phyloP scores from a whole-genome alignment of 352 stramenopile species.

The Pythium vanterpoolii region DNA sequence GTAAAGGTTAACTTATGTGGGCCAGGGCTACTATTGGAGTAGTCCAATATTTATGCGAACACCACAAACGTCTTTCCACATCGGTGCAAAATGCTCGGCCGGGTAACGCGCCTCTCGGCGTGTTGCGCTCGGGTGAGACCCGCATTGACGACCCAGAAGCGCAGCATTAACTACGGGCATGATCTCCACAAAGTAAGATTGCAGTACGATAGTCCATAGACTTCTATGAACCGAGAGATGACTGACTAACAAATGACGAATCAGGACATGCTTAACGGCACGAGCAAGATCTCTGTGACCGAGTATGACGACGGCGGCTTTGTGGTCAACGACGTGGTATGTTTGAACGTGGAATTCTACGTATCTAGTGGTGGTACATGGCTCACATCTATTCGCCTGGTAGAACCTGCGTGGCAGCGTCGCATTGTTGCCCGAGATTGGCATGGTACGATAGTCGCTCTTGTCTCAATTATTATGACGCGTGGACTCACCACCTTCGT shows the following conservation, averaged over 20 bases:
- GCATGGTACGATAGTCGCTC: conserved; percentile 43
- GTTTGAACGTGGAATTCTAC: neutral
- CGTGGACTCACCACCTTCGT: neutral
- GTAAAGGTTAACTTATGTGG: conserved; percentile 19
- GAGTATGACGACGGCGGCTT: conserved; percentile 87
- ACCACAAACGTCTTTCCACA: neutral
- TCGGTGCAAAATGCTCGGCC: conserved; percentile 22
- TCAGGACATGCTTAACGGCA: conserved; percentile 83
- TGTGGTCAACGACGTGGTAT: conserved; percentile 75
- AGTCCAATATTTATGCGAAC: neutral
- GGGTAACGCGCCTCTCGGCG: conserved; percentile 24
- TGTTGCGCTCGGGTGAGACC: conserved; percentile 7
- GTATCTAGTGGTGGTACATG: neutral
- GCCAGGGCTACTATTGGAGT: conserved; percentile 4
- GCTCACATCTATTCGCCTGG: neutral
- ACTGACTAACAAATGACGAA: neutral
- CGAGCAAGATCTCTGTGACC: conserved; percentile 70
- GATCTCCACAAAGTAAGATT: conserved; percentile 69
- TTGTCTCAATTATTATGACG: neutral
- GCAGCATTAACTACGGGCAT: conserved; percentile 80
- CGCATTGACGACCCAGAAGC: conserved; percentile 24
- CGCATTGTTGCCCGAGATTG: conserved; percentile 65
- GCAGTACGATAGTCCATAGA: neutral
- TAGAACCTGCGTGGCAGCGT: conserved; percentile 83
- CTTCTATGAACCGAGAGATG: neutral